Conservation (phyloP, 2,329 filamentous ascomycete species). For the Purpureocillium takamizusanense region DNA sequence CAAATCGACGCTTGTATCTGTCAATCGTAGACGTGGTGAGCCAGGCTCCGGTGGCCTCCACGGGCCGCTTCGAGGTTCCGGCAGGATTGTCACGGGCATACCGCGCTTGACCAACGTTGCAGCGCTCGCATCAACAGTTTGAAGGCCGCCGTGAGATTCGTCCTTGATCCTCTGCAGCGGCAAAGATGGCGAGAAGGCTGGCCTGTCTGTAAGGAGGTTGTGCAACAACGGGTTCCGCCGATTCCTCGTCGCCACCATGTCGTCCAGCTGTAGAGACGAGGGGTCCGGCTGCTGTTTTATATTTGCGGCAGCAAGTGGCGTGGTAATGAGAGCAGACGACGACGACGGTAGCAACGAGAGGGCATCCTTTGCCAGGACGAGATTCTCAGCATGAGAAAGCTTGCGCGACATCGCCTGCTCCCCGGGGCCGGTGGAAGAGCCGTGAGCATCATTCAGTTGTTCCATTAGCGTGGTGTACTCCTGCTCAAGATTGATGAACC, state of each 20-base stretch:
- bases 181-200: conserved; percentile 82
- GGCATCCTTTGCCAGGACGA: conserved; percentile 60
- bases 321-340: conserved; percentile 83
- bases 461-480: conserved; percentile 65
- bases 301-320: conserved; percentile 68
- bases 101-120: conserved; percentile 86
- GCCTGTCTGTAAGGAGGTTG: conserved; percentile 92
- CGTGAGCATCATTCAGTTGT: conserved; percentile 39
- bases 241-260: conserved; percentile 44
- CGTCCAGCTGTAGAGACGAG: conserved; percentile 39
- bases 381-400: conserved; percentile 55
- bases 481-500: conserved; percentile 87
- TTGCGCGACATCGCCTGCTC: conserved; percentile 16
- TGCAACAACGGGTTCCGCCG: conserved; percentile 81
- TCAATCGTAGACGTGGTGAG: conserved; percentile 55
- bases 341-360: conserved; percentile 71
- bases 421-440: conserved; percentile 19
- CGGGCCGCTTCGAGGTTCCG: conserved; percentile 57
- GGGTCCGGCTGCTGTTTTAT: conserved; percentile 20
- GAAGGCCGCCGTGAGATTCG: conserved; percentile 22
- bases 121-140: conserved; percentile 18
- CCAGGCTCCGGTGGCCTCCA: conserved; percentile 62
- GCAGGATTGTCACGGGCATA: conserved; percentile 79
- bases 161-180: conserved; percentile 56
- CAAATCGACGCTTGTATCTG: conserved; percentile 75